These are phyloP conservation scores for Daedaleopsis sinensis DNA, from an alignment of 768 basidiomycete genomes.

Conservation along the genomic window DNA sequence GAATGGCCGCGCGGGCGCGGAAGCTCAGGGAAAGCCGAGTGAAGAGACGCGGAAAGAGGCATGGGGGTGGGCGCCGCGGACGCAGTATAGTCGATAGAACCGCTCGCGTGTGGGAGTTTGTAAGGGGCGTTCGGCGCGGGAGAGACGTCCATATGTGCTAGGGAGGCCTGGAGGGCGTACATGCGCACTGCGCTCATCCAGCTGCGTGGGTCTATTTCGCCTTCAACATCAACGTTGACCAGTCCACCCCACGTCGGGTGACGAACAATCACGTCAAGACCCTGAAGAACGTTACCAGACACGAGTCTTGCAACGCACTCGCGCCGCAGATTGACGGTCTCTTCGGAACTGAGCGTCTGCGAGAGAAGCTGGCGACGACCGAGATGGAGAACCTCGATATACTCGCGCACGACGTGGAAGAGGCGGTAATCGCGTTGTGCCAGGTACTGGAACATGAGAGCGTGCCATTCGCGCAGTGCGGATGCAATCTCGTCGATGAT, in stretches of 20 bases:
- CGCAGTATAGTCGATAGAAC: constrained; percentile 49
- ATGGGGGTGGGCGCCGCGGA: constrained; percentile 57
- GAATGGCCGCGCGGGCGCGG: constrained; percentile 37
- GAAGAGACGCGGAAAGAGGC: constrained; percentile 34
- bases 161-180: constrained; percentile 86
- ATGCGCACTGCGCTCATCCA: constrained; percentile 91
- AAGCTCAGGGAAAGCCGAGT: constrained; percentile 73
- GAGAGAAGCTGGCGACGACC: constrained; percentile 91
- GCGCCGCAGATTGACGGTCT: constrained; percentile 76
- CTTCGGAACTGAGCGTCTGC: constrained; percentile 84
- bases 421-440: constrained; percentile 86
- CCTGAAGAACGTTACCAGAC: constrained; percentile 88
- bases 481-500: constrained; percentile 98
- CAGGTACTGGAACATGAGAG: constrained; percentile 89
- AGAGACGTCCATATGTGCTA: constrained; percentile 73
- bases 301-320: constrained; percentile 90
- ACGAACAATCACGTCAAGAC: constrained; percentile 93
- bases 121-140: constrained; percentile 33
- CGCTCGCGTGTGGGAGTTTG: constrained; percentile 38
- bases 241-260: constrained; percentile 91
- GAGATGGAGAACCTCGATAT: constrained; percentile 89
- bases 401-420: constrained; percentile 83
- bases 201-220: constrained; percentile 75
- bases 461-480: constrained; percentile 95
- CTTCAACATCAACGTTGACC: constrained; percentile 88